phyloP scores from a whole-genome alignment of 352 stramenopile species.

The Elongisporangium senticosum region DNA sequence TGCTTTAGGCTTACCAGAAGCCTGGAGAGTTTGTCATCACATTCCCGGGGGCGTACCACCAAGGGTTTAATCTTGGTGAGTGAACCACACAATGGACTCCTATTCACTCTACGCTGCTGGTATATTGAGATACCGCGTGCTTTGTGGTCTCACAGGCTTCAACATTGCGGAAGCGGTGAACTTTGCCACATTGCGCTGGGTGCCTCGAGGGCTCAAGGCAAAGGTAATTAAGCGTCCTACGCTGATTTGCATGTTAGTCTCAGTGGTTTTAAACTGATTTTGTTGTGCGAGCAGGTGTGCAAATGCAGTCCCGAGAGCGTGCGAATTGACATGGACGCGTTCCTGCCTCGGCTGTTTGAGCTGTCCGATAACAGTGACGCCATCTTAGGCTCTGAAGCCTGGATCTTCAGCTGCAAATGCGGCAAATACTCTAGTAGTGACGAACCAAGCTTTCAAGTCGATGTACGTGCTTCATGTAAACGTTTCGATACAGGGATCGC shows the following conservation, averaged over 20 bases:
- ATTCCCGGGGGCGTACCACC: slow-evolving; percentile 86
- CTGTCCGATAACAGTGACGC: slow-evolving; percentile 18
- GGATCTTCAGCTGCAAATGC: slow-evolving; percentile 73
- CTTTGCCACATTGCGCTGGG: slow-evolving; percentile 85
- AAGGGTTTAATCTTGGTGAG: slow-evolving; percentile 86
- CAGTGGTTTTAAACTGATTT: background rate
- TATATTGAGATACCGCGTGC: background rate
- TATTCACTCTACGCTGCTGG: background rate
- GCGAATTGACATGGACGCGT: slow-evolving; percentile 82
- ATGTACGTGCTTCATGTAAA: slow-evolving; percentile 23
- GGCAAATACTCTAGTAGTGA: slow-evolving; percentile 62
- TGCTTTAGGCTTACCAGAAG: slow-evolving; percentile 58
- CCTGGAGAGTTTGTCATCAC: slow-evolving; percentile 92
- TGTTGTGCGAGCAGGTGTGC: slow-evolving; percentile 48
- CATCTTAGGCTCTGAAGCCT: slow-evolving; percentile 46
- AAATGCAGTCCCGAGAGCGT: slow-evolving; percentile 82
- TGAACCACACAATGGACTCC: background rate
- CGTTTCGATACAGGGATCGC: background rate
- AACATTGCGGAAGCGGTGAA: slow-evolving; percentile 91
- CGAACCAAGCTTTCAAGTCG: slow-evolving; percentile 34
- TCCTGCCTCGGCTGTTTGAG: slow-evolving; percentile 67
- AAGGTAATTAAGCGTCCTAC: slow-evolving; percentile 30
- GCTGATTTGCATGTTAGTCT: no score
- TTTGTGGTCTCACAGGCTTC: slow-evolving; percentile 45
- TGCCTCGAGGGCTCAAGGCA: slow-evolving; percentile 68